Percentiles rank a stretch among this genome's conserved stretches.
Conservation (phyloP, 1,284 basidiomycete genomes). For the Phylloporus sp. region DNA sequence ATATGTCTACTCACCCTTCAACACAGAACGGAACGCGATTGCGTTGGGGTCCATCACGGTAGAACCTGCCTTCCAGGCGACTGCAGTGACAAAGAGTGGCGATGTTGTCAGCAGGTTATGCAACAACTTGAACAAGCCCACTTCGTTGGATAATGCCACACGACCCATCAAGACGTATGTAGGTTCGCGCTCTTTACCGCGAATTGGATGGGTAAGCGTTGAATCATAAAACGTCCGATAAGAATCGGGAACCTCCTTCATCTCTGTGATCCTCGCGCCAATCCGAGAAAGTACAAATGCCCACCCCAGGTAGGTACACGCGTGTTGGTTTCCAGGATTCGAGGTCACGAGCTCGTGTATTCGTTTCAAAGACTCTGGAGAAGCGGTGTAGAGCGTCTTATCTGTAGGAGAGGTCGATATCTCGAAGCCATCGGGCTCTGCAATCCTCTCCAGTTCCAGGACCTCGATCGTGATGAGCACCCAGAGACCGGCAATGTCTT, state of each 20-base stretch:
- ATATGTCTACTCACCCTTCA: slow-evolving; percentile 65
- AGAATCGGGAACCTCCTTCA: slow-evolving; percentile 53
- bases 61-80: slow-evolving; percentile 68
- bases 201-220: slow-evolving; percentile 48
- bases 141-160: slow-evolving; percentile 56
- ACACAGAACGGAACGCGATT: slow-evolving; percentile 79
- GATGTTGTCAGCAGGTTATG: slow-evolving; percentile 63
- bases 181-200: slow-evolving; percentile 59
- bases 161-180: slow-evolving; percentile 57
- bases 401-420: slow-evolving; percentile 53
- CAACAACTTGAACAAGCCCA: slow-evolving; percentile 61
- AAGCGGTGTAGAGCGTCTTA: slow-evolving; percentile 57
- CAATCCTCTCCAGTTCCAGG: slow-evolving; percentile 77
- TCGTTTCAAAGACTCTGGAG: slow-evolving; percentile 56
- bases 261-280: slow-evolving; percentile 43
- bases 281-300: slow-evolving; percentile 75
- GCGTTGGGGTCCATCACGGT: slow-evolving; percentile 79
- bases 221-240: slow-evolving; percentile 62
- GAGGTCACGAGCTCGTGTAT: slow-evolving; percentile 70
- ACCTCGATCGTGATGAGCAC: slow-evolving; percentile 80
- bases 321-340: slow-evolving; percentile 60
- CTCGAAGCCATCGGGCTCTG: slow-evolving; percentile 56
- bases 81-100: slow-evolving; percentile 73
- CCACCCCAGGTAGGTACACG: slow-evolving; percentile 78
- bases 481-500: slow-evolving; percentile 76